phyloP scores from a whole-genome alignment of 306 rosid species.

The Dryas drummondii region DNA sequence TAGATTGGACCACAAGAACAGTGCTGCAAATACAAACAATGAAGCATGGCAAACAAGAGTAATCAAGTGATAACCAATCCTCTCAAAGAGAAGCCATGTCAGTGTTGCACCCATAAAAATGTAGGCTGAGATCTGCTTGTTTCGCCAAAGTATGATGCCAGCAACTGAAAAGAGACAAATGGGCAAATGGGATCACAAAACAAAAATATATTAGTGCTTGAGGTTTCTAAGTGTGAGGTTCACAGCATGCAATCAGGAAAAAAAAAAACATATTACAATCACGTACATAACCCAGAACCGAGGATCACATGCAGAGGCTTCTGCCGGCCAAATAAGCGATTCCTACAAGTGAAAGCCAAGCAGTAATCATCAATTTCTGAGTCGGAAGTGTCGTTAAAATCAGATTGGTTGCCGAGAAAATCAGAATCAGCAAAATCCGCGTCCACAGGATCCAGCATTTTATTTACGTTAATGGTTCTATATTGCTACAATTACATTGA shows the following conservation, averaged over 20 bases:
- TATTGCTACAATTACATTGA: neutral
- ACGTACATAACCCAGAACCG: constrained; percentile 58
- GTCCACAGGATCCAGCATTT: constrained; percentile 35
- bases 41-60: constrained; percentile 46
- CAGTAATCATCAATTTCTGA: constrained; percentile 41
- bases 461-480: neutral
- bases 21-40: constrained; percentile 30
- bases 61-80: constrained; percentile 50
- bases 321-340: constrained; percentile 53
- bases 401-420: constrained; percentile 35
- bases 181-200: neutral
- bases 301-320: constrained; percentile 52
- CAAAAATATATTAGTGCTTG: too few species aligned
- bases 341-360: constrained; percentile 34
- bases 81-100: constrained; percentile 48
- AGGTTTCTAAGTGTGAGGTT: neutral
- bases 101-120: constrained; percentile 40
- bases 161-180: constrained; percentile 41
- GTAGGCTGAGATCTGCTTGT: constrained; percentile 41
- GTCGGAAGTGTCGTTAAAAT: constrained; percentile 47
- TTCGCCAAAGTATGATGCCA: constrained; percentile 61
- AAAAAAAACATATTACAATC: neutral
- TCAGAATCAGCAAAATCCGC: constrained; percentile 56
- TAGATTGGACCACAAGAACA: constrained; percentile 49
- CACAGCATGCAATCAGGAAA: neutral